Evolutionary conservation across 768 basidiomycete genomes (phyloP), one percentile per base, ranked within the genome.

Genomic region (Lentinula sp.): DNA sequence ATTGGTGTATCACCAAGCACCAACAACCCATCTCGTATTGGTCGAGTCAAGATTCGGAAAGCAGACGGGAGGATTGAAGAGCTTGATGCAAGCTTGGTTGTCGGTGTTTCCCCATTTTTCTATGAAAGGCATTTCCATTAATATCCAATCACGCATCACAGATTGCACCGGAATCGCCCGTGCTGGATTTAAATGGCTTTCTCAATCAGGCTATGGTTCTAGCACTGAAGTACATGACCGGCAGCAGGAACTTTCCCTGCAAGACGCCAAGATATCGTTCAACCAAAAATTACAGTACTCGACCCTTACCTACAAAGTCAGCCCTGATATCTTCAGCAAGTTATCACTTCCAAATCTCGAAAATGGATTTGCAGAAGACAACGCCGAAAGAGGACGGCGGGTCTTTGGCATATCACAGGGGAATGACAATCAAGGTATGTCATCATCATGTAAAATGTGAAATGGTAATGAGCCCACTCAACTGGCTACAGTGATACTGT

Each of bases 91-190:
- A 56, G 60, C 13, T 50, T 68, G 9, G 65, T 70, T 5, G 54
- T 68, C 18, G 69, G 67, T 69, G n/a, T 9, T 10, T 28, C 16
- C 21, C 28, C 13, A 42, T 43, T 35, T 32, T 37, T 28, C 8
- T 56, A 7, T 15, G 28, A 37, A 16, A 8, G 4, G 15, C 54
- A 4, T 56, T 2, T 15, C 28, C 28, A 51, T 15, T 5, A 31
- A 16, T 10, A 32, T 15, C 23, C 32, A 45, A 11, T 13, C 4
- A 21, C 16, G 35, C 21, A 9, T 23, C 37, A 11, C 42, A 68
- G 69, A 67, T 46, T 66, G 68, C 52, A 68, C 69, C 5, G 69
- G 67, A 7, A 37, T 56, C 5, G 43, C 64, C 28, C 62, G 57
- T 43, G 61, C 61, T 28, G 69, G 67, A n/a, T 39, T 60, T 2